phyloP scores from a whole-genome alignment of 202 grass and related monocot genomes.

The Saccharum hybrid region DNA sequence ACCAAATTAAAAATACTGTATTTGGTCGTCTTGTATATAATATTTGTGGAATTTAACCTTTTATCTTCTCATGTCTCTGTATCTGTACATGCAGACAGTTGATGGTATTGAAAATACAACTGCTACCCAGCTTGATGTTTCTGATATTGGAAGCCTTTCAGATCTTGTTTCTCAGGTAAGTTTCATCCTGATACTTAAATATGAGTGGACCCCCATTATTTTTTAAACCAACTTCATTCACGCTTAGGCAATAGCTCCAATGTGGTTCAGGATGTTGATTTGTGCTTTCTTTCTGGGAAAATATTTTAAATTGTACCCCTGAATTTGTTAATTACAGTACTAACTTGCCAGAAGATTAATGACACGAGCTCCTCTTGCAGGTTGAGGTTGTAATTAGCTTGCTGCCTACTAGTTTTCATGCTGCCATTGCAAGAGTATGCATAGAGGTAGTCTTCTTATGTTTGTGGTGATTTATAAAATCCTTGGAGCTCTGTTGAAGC shows the following conservation, averaged over 20 bases:
- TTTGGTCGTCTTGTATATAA: constrained; percentile 1
- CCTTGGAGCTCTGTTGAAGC: not conserved
- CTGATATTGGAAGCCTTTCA: constrained; percentile 69
- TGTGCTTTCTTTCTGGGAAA: constrained; percentile 5
- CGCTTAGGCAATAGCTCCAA: not conserved
- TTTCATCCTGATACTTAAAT: constrained; percentile 30
- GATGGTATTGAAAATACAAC: constrained; percentile 85
- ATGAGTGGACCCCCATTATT: not conserved
- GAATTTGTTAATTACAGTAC: not conserved
- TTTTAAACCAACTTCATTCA: not conserved
- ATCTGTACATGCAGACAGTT: constrained; percentile 68
- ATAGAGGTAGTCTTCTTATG: constrained; percentile 68
- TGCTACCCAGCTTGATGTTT: constrained; percentile 81
- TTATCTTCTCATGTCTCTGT: constrained; percentile 36
- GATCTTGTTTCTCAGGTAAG: constrained; percentile 78
- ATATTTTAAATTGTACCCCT: constrained; percentile 14
- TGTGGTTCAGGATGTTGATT: not conserved
- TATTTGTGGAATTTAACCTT: constrained; percentile 18
- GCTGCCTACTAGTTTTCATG: constrained; percentile 88
- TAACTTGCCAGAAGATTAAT: not conserved
- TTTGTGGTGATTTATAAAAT: constrained; percentile 6
- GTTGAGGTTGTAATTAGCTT: constrained; percentile 94
- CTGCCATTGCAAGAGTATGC: constrained; percentile 80
- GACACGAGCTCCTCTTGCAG: constrained; percentile 49
- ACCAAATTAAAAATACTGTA: constrained; percentile 15